Evolutionary conservation across 2,329 filamentous ascomycete genomes (phyloP).

Genomic region (Calonectria leucothoes): DNA sequence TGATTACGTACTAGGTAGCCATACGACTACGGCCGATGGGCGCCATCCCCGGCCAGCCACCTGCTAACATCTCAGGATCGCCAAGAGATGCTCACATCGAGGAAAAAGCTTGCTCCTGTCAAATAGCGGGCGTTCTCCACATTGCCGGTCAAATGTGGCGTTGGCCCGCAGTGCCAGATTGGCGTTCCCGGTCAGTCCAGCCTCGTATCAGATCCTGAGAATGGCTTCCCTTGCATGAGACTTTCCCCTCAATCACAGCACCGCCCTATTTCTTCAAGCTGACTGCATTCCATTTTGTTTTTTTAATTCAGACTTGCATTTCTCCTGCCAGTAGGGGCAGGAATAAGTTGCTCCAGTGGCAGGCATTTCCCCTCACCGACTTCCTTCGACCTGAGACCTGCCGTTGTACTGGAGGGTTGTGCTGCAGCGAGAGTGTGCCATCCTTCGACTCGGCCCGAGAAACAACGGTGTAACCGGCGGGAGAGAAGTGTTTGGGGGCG

Average conservation of each 20-base stretch:
- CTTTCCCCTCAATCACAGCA: neutral
- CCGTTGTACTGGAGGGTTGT: neutral
- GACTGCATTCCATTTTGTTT: neutral
- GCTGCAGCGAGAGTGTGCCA: neutral
- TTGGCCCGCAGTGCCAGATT: neutral
- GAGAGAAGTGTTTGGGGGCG: neutral
- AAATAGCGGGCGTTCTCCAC: neutral
- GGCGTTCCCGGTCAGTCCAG: neutral
- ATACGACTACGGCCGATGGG: neutral
- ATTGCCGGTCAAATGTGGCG: neutral
- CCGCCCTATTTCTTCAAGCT: neutral
- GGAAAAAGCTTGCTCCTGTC: neutral
- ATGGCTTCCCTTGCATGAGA: neutral
- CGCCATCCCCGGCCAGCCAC: neutral
- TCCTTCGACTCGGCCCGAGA: neutral
- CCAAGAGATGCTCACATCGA: neutral
- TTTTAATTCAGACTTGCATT: neutral
- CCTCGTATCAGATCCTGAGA: neutral
- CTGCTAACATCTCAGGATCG: neutral
- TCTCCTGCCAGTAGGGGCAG: neutral
- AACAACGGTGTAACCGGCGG: neutral
- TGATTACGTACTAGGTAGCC: too few species aligned
- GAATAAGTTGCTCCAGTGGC: neutral
- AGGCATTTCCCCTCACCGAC: neutral
- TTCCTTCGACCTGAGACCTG: neutral